phyloP scores from a whole-genome alignment of 2,329 filamentous ascomycete species.

The Fusarium buharicum region DNA sequence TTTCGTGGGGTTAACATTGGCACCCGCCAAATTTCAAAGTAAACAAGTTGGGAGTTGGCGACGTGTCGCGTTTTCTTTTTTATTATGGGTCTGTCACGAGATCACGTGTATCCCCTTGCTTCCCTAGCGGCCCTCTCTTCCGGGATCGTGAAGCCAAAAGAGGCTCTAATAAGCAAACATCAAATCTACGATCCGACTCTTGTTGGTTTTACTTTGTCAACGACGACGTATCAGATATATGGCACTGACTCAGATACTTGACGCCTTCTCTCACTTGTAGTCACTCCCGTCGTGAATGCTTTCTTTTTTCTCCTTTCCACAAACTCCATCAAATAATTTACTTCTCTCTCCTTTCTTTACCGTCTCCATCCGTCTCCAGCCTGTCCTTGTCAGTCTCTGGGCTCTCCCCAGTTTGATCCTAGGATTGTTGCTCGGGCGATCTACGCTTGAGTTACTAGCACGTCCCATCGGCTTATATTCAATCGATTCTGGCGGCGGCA shows the following conservation, averaged over 20 bases:
- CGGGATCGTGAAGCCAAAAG: conserved; percentile 11
- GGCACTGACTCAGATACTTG: conserved; percentile 16
- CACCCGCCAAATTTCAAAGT: conserved; percentile 35
- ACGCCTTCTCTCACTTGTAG: conserved; percentile 27
- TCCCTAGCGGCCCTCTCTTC: conserved; percentile 30
- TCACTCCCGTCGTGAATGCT: conserved; percentile 12
- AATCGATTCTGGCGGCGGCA: conserved; percentile 20
- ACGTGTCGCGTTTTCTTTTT: conserved; percentile 38
- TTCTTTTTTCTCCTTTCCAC: conserved; percentile 12
- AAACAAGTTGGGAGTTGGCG: conserved; percentile 36
- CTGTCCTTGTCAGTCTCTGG: conserved; percentile 31
- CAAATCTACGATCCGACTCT: conserved; percentile 33
- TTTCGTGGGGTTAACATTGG: conserved; percentile 40
- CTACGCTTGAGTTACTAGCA: conserved; percentile 33
- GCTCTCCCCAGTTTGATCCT: conserved; percentile 30
- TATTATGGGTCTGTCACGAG: conserved; percentile 25
- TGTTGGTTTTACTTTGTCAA: conserved; percentile 27
- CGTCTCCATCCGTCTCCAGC: conserved; percentile 20
- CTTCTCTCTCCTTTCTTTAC: conserved; percentile 16
- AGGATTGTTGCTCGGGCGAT: conserved; percentile 38
- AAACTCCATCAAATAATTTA: conserved; percentile 1
- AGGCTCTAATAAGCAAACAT: conserved; percentile 21
- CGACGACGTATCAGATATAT: conserved; percentile 29
- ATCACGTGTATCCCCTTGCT: conserved; percentile 38
- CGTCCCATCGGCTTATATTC: conserved; percentile 22